Base-by-base conservation (phyloP, 2,329 filamentous ascomycete species). In the Zymoseptoria tritici region DNA sequence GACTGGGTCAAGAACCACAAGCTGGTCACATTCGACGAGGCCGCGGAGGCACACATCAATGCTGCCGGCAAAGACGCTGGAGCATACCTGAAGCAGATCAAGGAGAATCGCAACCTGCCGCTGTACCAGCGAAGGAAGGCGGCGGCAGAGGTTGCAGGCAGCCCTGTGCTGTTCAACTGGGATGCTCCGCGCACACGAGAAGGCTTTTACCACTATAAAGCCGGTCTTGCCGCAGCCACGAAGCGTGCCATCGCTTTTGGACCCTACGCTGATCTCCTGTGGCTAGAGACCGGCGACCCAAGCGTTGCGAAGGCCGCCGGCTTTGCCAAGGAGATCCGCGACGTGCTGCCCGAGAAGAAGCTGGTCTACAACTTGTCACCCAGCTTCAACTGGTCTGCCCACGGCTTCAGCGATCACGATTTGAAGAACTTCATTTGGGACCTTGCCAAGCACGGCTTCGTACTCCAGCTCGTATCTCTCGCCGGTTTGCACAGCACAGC, bases 381-480 rank as follows among this genome's bases (percentile, higher is more conserved):
- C 0, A 96, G 90, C 8, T 99, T 99, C 83, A 97, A 99, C 81
- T 99, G 94, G 94, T 94, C 95, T 85, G 86, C 86, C 9, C 92
- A 97, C 73, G 94, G 93, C 29, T 99, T 97, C 77, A 87, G 84
- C 2, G 85, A 91, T 64, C 86, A 85, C 62, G 87, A 88, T 5
- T 82, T 99, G 58, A 91, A 89, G 77, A 91, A 85, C 5, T 99
- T 99, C 75, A 89, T 99, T 68, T 97, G 93, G 93, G 93, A 97
- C 74, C 85, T 99, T 65, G 94, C 92, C 8, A 85, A 87, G 72
- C 89, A 97, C 69, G 93, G 93, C 61, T 87, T 86, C 66, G 80
- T 85, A 22, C 76, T 87, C 58, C 85, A 87, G 74, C 76, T 87
- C 50, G 85, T 87, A 64, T 85, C 82, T 7, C 76, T 87, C 2